phyloP scores from a whole-genome alignment of 2,329 filamentous ascomycete genomes.

The Daldinia sp. region DNA sequence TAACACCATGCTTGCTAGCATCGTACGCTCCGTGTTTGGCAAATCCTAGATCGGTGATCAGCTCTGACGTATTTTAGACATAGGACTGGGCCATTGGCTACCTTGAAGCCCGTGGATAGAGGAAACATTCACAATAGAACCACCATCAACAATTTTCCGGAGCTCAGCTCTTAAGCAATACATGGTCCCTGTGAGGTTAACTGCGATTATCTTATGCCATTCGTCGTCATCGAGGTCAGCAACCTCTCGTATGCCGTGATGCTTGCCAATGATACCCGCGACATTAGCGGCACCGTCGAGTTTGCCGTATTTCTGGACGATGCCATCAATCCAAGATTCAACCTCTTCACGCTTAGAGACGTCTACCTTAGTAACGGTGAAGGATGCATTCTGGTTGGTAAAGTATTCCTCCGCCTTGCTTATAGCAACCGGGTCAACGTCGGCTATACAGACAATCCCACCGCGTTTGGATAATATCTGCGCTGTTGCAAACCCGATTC shows the following conservation, averaged over 20 bases:
- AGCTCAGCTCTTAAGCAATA: conserved; percentile 63
- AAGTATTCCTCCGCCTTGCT: conserved; percentile 48
- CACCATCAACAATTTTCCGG: conserved; percentile 59
- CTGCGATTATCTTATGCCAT: conserved; percentile 62
- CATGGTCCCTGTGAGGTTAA: conserved; percentile 66
- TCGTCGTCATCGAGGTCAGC: conserved; percentile 61
- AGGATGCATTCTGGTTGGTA: conserved; percentile 43
- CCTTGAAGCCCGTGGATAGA: conserved; percentile 65
- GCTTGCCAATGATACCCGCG: conserved; percentile 62
- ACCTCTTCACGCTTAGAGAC: conserved; percentile 62
- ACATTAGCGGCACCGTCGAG: conserved; percentile 68
- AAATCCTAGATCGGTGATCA: conserved; percentile 53
- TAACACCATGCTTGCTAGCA: conserved; percentile 55
- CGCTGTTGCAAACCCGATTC: conserved; percentile 51
- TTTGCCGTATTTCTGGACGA: conserved; percentile 63
- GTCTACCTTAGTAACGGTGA: conserved; percentile 59
- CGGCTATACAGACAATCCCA: conserved; percentile 50
- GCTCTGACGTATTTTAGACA: conserved; percentile 19
- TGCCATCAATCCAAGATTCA: conserved; percentile 62
- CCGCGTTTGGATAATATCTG: conserved; percentile 50
- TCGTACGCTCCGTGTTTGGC: conserved; percentile 56
- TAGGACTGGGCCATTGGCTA: conserved; percentile 50
- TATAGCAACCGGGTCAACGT: conserved; percentile 48
- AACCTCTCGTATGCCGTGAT: conserved; percentile 56
- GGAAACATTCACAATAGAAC: conserved; percentile 70